Conservation (phyloP, 352 stramenopile genomes). For the Pythium dissotocum region DNA sequence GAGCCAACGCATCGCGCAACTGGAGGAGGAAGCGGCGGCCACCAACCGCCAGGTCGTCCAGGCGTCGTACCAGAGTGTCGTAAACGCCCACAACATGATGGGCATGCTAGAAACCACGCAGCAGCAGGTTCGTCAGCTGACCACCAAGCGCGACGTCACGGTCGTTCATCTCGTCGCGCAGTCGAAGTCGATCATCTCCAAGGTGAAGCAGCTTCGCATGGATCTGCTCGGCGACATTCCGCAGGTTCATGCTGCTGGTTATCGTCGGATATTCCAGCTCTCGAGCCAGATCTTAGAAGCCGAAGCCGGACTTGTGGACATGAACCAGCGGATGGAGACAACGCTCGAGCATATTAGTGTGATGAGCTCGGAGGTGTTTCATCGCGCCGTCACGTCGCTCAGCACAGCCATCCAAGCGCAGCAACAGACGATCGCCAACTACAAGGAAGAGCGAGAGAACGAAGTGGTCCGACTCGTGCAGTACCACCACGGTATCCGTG, state of each 20-base stretch:
- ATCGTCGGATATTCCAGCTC: constrained; percentile 59
- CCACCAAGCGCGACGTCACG: constrained; percentile 21
- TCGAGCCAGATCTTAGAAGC: constrained; percentile 48
- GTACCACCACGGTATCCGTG: constrained; percentile 52
- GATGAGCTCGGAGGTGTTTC: constrained; percentile 40
- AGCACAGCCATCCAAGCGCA: constrained; percentile 49
- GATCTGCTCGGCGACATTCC: constrained; percentile 59
- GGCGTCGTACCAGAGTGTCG: constrained; percentile 45
- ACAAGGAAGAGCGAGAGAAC: constrained; percentile 57
- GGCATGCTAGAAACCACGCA: constrained; percentile 34
- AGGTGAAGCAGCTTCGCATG: constrained; percentile 55
- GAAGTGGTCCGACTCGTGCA: constrained; percentile 77
- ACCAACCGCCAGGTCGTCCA: constrained; percentile 50
- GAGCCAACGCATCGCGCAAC: constrained; percentile 40
- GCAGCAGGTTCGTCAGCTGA: constrained; percentile 32
- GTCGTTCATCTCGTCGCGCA: constrained; percentile 61
- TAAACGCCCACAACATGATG: constrained; percentile 36
- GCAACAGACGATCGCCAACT: constrained; percentile 38
- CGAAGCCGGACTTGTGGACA: constrained; percentile 30
- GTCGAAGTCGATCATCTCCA: constrained; percentile 48
- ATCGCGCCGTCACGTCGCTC: constrained; percentile 40
- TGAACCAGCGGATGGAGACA: constrained; percentile 48
- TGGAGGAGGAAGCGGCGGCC: constrained; percentile 43
- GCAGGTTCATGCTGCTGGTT: constrained; percentile 51
- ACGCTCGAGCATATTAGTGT: constrained; percentile 36